A percentile compares a stretch with the other conserved stretches of the same genome.
phyloP scores from a whole-genome alignment of 768 basidiomycete genomes.

The Pholiota conissans region DNA sequence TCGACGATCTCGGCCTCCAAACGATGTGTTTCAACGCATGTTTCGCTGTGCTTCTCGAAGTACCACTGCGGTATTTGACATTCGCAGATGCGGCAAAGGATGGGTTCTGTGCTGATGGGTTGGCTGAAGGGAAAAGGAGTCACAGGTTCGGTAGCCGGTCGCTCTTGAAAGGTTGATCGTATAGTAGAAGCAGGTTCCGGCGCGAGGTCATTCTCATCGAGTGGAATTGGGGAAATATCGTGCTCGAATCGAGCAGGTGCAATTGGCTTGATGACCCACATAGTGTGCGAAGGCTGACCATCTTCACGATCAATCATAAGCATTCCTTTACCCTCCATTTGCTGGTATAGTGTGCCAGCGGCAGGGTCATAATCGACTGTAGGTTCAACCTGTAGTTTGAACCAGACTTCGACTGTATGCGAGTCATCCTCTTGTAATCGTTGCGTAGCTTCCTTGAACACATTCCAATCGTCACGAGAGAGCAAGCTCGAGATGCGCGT shows the following conservation, averaged over 20 bases:
- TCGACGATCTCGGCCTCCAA: constrained; percentile 93
- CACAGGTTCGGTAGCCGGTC: constrained; percentile 42
- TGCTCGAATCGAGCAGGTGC: constrained; percentile 69
- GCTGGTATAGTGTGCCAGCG: constrained; percentile 61
- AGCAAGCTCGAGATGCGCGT: constrained; percentile 82
- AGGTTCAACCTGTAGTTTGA: constrained; percentile 79
- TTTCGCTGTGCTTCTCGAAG: constrained; percentile 99
- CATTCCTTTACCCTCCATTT: constrained; percentile 99
- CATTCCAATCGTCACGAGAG: constrained; percentile 73
- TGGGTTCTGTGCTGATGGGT: constrained; percentile 77
- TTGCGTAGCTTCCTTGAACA: constrained; percentile 86
- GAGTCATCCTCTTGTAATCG: constrained; percentile 88
- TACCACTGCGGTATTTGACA: constrained; percentile 97
- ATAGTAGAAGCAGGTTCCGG: constrained; percentile 41
- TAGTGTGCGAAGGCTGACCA: constrained; percentile 88
- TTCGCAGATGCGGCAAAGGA: constrained; percentile 98
- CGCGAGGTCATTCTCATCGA: constrained; percentile 50
- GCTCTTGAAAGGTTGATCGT: constrained; percentile 35
- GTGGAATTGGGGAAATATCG: constrained; percentile 58
- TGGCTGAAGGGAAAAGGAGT: constrained; percentile 76
- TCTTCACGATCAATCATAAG: constrained; percentile 93
- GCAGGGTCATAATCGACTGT: constrained; percentile 57
- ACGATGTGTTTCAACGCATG: constrained; percentile 93
- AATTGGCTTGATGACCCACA: constrained; percentile 95
- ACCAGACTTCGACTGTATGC: constrained; percentile 90